Conservation (phyloP, 2,329 filamentous ascomycete species). For the Penicillium aurantiogriseum region DNA sequence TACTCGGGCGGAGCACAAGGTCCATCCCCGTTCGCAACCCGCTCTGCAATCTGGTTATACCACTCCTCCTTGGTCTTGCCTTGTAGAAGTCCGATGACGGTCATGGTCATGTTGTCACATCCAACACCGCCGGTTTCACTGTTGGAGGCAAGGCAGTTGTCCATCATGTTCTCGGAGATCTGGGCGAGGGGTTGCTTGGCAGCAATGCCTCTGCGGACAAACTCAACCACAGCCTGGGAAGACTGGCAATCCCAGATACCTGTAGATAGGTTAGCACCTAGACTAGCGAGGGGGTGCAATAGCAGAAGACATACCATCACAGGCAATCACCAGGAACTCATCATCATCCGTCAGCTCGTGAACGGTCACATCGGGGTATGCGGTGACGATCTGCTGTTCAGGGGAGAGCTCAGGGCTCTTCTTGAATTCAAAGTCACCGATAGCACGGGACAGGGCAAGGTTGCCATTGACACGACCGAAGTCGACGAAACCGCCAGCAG, state of each 20-base stretch:
- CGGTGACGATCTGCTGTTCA: constrained; percentile 98
- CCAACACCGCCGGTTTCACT: constrained; percentile 96
- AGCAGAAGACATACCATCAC: constrained; percentile 67
- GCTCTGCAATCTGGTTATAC: constrained; percentile 92
- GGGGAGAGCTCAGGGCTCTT: constrained; percentile 95
- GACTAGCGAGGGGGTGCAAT: constrained; percentile 4
- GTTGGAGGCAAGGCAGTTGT: constrained; percentile 97
- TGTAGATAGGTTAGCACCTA: constrained; percentile 41
- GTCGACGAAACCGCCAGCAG: constrained; percentile 95
- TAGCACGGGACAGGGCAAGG: constrained; percentile 90
- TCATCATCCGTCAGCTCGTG: constrained; percentile 92
- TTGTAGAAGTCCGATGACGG: constrained; percentile 81
- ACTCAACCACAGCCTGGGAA: constrained; percentile 94
- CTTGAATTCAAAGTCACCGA: constrained; percentile 99
- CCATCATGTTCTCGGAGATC: constrained; percentile 99
- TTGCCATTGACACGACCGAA: constrained; percentile 99
- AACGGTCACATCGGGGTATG: constrained; percentile 87
- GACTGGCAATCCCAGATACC: constrained; percentile 99
- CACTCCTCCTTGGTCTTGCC: constrained; percentile 95
- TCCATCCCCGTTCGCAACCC: constrained; percentile 94
- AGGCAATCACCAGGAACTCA: constrained; percentile 90
- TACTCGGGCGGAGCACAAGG: constrained; percentile 99
- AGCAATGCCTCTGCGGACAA: constrained; percentile 92
- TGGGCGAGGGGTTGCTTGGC: constrained; percentile 91
- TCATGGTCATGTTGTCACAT: constrained; percentile 99